phyloP scores from a whole-genome alignment of 352 stramenopile genomes.

The Pseudoperonospora humuli region DNA sequence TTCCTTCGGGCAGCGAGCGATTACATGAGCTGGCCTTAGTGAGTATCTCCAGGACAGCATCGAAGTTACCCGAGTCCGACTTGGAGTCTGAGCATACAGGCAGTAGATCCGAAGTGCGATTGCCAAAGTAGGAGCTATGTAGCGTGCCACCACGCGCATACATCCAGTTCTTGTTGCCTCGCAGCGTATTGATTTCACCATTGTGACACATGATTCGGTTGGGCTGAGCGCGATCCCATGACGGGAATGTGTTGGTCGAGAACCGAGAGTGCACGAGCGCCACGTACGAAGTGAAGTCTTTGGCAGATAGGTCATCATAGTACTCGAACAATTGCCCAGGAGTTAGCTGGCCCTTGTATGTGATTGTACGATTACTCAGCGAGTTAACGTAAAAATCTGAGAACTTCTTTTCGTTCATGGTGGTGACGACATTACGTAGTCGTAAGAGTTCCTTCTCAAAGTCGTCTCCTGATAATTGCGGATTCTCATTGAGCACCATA shows the following conservation, averaged over 20 bases:
- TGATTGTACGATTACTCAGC: constrained; percentile 91
- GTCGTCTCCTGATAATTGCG: constrained; percentile 45
- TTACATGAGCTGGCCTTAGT: constrained; percentile 87
- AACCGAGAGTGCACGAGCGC: constrained; percentile 95
- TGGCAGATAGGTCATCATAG: constrained; percentile 47
- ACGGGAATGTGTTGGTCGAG: constrained; percentile 97
- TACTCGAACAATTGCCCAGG: constrained; percentile 87
- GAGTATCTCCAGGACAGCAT: constrained; percentile 92
- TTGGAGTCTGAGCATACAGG: constrained; percentile 92
- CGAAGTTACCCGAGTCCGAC: constrained; percentile 95
- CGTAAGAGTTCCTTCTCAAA: constrained; percentile 90
- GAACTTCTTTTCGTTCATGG: constrained; percentile 62
- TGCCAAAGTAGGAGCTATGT: constrained; percentile 86
- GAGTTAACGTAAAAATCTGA: constrained; percentile 94
- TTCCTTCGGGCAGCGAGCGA: constrained; percentile 88
- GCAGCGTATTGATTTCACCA: constrained; percentile 97
- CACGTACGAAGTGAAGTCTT: constrained; percentile 90
- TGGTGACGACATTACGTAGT: constrained; percentile 43
- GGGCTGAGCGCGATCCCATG: constrained; percentile 92
- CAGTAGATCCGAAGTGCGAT: constrained; percentile 88
- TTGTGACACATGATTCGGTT: constrained; percentile 98
- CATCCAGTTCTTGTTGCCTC: constrained; percentile 98
- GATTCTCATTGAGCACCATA: constrained; percentile 84
- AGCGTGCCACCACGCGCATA: constrained; percentile 88
- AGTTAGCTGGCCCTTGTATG: constrained; percentile 97